These are phyloP conservation scores for Yarrowia sp. DNA, from an alignment of 805 yeast genomes.

Conservation along the genomic window DNA sequence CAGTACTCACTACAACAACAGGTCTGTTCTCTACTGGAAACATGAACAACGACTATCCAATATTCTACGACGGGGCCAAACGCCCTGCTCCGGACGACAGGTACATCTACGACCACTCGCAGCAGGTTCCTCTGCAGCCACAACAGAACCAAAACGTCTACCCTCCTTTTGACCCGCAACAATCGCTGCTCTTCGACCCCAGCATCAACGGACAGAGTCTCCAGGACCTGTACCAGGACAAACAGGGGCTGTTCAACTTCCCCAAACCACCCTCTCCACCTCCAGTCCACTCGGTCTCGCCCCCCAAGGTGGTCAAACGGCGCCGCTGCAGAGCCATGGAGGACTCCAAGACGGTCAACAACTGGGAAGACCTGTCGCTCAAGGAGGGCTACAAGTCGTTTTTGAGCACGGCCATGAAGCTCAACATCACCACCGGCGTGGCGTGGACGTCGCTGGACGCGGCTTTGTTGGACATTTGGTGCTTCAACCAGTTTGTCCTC, in stretches of 20 bases:
- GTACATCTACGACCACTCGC: neutral
- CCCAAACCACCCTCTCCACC: constrained; percentile 8
- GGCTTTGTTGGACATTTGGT: constrained; percentile 12
- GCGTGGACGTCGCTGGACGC: constrained; percentile 23
- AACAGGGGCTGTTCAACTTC: neutral
- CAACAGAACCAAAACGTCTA: neutral
- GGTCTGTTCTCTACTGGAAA: too few species aligned
- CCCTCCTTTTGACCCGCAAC: neutral
- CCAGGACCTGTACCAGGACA: constrained; percentile 19
- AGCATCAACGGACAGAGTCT: neutral
- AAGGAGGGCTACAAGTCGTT: constrained; percentile 24
- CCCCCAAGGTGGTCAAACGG: constrained; percentile 1
- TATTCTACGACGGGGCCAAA: neutral
- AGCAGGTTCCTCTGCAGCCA: neutral
- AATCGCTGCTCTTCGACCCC: constrained; percentile 6
- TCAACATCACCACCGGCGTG: constrained; percentile 13
- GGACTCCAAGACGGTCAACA: constrained; percentile 12
- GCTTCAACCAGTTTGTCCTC: constrained; percentile 23
- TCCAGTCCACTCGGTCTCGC: neutral
- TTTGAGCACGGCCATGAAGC: constrained; percentile 15
- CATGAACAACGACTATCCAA: constrained; percentile 3
- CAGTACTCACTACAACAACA: too few species aligned
- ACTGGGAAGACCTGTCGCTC: constrained; percentile 16
- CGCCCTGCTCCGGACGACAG: constrained; percentile 2
- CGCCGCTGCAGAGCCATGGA: constrained; percentile 4